phyloP scores from a whole-genome alignment of 495 filamentous ascomycete genomes.

The Aspergillus bertholletiae region DNA sequence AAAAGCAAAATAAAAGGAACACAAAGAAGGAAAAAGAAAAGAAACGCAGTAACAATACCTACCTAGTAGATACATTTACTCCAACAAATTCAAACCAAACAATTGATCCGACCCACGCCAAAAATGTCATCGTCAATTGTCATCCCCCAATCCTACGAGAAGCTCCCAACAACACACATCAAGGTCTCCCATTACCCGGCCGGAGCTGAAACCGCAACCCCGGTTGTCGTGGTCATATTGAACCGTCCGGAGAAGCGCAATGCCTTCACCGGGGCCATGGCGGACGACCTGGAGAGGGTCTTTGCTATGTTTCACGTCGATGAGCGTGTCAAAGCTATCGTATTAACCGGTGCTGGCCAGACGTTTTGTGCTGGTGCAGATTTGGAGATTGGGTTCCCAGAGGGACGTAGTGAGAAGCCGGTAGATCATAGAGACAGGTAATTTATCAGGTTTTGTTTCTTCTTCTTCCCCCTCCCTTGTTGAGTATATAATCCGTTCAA shows the following conservation, averaged over 20 bases:
- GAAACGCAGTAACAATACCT: too few species aligned
- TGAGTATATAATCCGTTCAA: too few species aligned
- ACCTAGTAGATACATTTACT: too few species aligned
- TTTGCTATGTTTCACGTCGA: conserved; percentile 54
- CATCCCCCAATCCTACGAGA: conserved; percentile 36
- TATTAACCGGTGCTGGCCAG: conserved; percentile 55
- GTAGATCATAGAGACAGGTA: conserved; percentile 47
- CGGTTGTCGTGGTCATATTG: conserved; percentile 54
- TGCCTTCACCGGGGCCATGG: conserved; percentile 59
- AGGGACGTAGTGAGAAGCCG: conserved; percentile 24
- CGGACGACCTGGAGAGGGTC: conserved; percentile 48
- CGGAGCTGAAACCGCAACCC: conserved; percentile 45
- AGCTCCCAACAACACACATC: conserved; percentile 48
- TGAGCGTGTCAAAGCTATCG: conserved; percentile 53
- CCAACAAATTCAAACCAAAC: too few species aligned
- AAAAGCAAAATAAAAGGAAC: too few species aligned
- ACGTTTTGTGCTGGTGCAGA: conserved; percentile 68
- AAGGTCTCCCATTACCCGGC: conserved; percentile 50
- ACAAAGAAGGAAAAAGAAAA: too few species aligned
- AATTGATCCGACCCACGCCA: too few species aligned
- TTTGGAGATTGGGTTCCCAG: conserved; percentile 51
- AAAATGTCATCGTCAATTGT: conserved; percentile 44
- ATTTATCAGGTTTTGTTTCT: neutral
- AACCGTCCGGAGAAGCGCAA: conserved; percentile 58
- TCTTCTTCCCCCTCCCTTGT: conserved; percentile 21